A percentile compares a stretch with the other conserved stretches of the same genome.
These are phyloP conservation scores for Boletus huronensis DNA, from an alignment of 768 basidiomycete genomes.

Conservation along the genomic window DNA sequence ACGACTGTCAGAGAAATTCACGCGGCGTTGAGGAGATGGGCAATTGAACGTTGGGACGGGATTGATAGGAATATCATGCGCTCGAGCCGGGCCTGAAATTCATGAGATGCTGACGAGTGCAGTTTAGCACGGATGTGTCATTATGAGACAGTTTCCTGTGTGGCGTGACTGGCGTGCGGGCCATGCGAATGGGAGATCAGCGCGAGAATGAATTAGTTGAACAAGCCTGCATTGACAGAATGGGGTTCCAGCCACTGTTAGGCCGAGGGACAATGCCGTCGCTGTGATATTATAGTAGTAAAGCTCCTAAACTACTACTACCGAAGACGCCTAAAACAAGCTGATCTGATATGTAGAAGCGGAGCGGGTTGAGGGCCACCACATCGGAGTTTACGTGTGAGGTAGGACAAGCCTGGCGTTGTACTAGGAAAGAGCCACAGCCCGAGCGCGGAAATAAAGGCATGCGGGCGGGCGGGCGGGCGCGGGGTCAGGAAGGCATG, in stretches of 20 bases:
- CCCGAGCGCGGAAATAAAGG: slow-evolving; percentile 26
- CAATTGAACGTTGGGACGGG: slow-evolving; percentile 9
- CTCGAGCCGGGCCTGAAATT: not conserved
- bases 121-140: slow-evolving; percentile 12
- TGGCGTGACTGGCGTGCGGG: slow-evolving; percentile 15
- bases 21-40: slow-evolving; percentile 15
- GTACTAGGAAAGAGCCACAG: slow-evolving; percentile 15
- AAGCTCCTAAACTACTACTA: slow-evolving; percentile 16
- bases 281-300: slow-evolving; percentile 5
- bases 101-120: slow-evolving; percentile 8
- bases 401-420: slow-evolving; percentile 5
- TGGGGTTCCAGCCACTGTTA: slow-evolving; percentile 10
- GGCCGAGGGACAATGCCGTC: slow-evolving; percentile 18
- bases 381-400: slow-evolving; percentile 30
- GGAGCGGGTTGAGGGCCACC: slow-evolving; percentile 8
- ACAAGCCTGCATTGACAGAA: slow-evolving; percentile 16
- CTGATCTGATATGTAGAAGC: slow-evolving; percentile 16
- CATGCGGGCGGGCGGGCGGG: slow-evolving; percentile 7
- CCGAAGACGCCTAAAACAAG: slow-evolving; percentile 21
- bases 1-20: slow-evolving; percentile 10
- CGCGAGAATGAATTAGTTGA: slow-evolving; percentile 13
- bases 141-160: slow-evolving; percentile 17
- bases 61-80: slow-evolving; percentile 8
- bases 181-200: slow-evolving; percentile 18
- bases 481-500: slow-evolving; percentile 22